Evolutionary conservation across 1,284 basidiomycete genomes (phyloP), one percentile per base, ranked within the genome.

Genomic region (Trichosporon ovoides): DNA sequence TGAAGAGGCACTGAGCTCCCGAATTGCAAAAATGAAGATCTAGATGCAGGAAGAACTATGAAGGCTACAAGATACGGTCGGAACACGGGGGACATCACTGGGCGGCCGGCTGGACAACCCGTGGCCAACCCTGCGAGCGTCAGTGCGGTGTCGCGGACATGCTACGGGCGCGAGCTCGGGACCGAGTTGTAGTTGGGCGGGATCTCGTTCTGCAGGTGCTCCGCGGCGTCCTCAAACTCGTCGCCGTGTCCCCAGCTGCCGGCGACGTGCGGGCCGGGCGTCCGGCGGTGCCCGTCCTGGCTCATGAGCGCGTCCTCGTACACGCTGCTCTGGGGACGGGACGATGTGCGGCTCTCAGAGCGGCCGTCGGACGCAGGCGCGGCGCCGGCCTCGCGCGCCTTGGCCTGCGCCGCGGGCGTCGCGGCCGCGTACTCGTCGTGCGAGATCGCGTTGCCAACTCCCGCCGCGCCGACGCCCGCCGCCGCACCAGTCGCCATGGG

Each of bases 311-410:
- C 40, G 55, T 56, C 50, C 54, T 56, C 46, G 56, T 55, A 58
- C 33, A 54, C 34, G 51, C 46, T 38, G 24, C 20, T 34, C 18
- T 38, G 35, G 22, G 18, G 22, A 35, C 36, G 43, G 24, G 22
- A 28, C 16, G 49, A 51, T 3, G 49, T 51, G 49, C 34, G 49
- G 52, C 46, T 24, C 18, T 31, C 31, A 34, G 34, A 43, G 33
- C 34, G 52, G 31, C 33, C 14, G 38, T 31, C 28, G 9, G 34
- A 11, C 33, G 22, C 24, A 19, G 38, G 46, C 33, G 19, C 43
- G 10, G 35, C 31, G 16, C 24, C 51, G 0, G 71, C 71, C 59
- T 75, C 73, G 13, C 69, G 65, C 38, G 69, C 67, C 60, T 74
- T 74, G 33, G 70, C 70, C 10, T 67, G 36, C 1, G 68, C 72